phyloP scores from a whole-genome alignment of 306 rosid genomes.

The Corylus avellana region DNA sequence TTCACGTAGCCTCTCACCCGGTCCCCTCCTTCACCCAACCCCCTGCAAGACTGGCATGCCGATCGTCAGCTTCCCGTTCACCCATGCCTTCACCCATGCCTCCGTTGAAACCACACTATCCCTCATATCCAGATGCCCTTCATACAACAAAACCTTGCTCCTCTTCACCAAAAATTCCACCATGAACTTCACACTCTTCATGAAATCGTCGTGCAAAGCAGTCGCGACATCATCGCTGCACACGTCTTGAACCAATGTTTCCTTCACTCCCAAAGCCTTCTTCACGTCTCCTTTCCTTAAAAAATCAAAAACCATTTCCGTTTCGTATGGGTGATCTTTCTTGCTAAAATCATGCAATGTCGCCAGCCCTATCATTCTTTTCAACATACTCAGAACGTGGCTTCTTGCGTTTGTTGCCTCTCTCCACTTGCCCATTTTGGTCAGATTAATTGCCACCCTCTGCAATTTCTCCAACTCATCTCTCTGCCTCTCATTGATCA shows the following conservation, averaged over 20 bases:
- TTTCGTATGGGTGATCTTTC: constrained; percentile 35
- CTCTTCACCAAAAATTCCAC: too few relatives aligned
- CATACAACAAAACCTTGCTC: too few relatives aligned
- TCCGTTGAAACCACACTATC: too few relatives aligned
- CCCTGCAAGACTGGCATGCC: too few relatives aligned
- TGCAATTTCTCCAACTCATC: constrained; percentile 55
- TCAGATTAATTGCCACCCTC: constrained; percentile 40
- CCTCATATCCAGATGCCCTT: too few relatives aligned
- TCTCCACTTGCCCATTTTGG: constrained; percentile 44
- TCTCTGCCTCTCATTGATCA: constrained; percentile 70
- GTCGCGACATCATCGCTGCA: too few relatives aligned
- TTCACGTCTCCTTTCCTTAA: constrained; percentile 41
- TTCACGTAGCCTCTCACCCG: too few relatives aligned
- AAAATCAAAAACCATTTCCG: constrained; percentile 37
- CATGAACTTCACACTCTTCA: too few relatives aligned
- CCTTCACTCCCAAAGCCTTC: constrained; percentile 51
- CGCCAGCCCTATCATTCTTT: constrained; percentile 67
- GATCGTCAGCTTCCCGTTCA: too few relatives aligned
- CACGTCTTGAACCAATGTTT: constrained; percentile 32
- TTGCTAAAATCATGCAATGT: constrained; percentile 61
- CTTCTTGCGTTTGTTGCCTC: constrained; percentile 48
- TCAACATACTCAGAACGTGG: constrained; percentile 19
- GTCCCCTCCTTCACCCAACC: too few relatives aligned
- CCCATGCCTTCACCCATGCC: too few relatives aligned
- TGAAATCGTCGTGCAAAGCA: too few relatives aligned